Percentiles rank a stretch among this genome's conserved stretches.
Conservation (phyloP, 148 eudicot genomes). For the Oxyria digyna region DNA sequence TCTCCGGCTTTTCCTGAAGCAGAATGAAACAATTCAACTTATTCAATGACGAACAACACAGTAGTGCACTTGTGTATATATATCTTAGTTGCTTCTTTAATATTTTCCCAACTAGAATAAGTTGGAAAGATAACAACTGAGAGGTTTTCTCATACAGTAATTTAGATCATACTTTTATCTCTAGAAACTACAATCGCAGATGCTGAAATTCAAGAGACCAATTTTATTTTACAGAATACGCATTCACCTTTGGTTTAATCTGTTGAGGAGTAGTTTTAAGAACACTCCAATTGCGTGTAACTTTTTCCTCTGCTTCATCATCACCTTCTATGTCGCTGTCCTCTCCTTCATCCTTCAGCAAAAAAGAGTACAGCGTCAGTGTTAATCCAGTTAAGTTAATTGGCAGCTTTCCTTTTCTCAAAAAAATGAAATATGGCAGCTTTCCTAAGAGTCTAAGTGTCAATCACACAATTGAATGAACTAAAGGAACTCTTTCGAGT, state of each 20-base stretch:
- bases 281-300: conserved; percentile 86
- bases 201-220: not conserved
- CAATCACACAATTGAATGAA: not conserved
- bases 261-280: conserved; percentile 63
- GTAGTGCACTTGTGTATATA: not conserved
- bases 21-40: conserved; percentile 1
- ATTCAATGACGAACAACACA: not conserved
- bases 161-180: not conserved
- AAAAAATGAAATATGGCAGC: not conserved
- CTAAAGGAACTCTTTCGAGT: not conserved
- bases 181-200: not conserved
- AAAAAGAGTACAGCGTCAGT: not conserved
- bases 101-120: not conserved
- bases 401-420: no score
- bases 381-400: not conserved
- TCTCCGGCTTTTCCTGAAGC: conserved; percentile 58
- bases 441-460: conserved; percentile 1
- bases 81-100: not conserved
- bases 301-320: conserved; percentile 55
- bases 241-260: conserved; percentile 67
- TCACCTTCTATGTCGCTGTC: conserved; percentile 59
- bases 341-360: conserved; percentile 59
- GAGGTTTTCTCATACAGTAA: not conserved
- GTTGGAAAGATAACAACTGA: not conserved
- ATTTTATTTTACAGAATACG: not conserved